Conservation (phyloP, 2,329 filamentous ascomycete species). For the Microcera coccophila region DNA sequence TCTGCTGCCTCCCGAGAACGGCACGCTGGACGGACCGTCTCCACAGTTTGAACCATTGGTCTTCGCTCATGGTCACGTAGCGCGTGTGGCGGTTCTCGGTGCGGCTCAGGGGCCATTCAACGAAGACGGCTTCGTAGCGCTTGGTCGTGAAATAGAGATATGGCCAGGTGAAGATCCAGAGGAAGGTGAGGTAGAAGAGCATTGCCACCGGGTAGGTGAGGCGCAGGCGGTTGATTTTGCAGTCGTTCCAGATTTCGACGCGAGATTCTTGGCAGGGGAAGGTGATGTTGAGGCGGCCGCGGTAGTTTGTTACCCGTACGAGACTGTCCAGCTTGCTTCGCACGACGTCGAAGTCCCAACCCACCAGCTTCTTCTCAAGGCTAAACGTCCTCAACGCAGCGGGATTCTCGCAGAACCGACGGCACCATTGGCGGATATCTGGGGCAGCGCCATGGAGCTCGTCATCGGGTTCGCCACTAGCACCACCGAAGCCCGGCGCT, state of each 20-base stretch:
- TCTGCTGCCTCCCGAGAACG: constrained; percentile 54
- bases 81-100: constrained; percentile 34
- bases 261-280: constrained; percentile 56
- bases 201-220: constrained; percentile 59
- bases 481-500: constrained; percentile 42
- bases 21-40: constrained; percentile 55
- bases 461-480: constrained; percentile 23
- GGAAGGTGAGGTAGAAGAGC: constrained; percentile 62
- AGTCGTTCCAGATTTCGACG: constrained; percentile 62
- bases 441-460: constrained; percentile 30
- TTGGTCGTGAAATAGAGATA: constrained; percentile 64
- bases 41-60: constrained; percentile 63
- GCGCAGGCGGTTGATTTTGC: constrained; percentile 61
- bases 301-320: constrained; percentile 63
- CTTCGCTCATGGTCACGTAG: constrained; percentile 54
- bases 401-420: constrained; percentile 58
- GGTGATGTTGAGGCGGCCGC: constrained; percentile 54
- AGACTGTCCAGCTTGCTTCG: constrained; percentile 50
- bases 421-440: constrained; percentile 58
- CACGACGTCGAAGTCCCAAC: constrained; percentile 57
- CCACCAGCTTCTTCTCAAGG: constrained; percentile 50
- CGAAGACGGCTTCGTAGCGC: constrained; percentile 60
- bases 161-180: constrained; percentile 70
- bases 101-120: constrained; percentile 50
- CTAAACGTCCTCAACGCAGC: constrained; percentile 55